Evolutionary conservation across 78 protist species (phyloP), one percentile per base, ranked within the genome.

Genomic region (Polysphondylium violaceum): DNA sequence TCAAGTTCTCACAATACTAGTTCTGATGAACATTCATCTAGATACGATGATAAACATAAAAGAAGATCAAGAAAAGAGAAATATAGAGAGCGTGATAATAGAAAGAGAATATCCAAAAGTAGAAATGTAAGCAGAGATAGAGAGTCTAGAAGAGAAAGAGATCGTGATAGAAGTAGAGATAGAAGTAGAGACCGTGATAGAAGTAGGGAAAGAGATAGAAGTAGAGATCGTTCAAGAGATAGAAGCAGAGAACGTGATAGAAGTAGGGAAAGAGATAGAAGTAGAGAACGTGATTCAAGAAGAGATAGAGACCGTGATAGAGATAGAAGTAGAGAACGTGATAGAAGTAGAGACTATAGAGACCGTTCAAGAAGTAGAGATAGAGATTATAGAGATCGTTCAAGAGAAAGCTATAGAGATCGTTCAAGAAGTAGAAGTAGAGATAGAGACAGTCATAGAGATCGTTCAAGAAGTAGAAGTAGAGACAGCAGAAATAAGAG

Each of bases 101-200:
- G 56, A 29, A 50, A 75, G 31, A 9, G 69, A 36, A n/a, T n/a
- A n/a, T n/a, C n/a, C n/a, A n/a, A n/a, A n/a, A n/a, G n/a, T n/a
- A n/a, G n/a, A n/a, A n/a, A n/a, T n/a, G n/a, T n/a, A n/a, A n/a
- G n/a, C n/a, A 73, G 77, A 41, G 59, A 35, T n/a, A 12, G 76
- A 9, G 51, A 44, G 25, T 76, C 23, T 63, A 40, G 79, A 14
- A 67, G 60, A 41, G 25, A 56, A 16, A 43, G 47, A 76, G 3
- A 21, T 1, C 60, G 85, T 43, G 4, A 60, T 53, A 36, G 47
- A 29, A 11, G 6, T 19, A 27, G 88, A 35, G 88, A 65, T 0
- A 31, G 88, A 43, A 61, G 33, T 31, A 51, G 89, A 55, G 88
- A 78, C 38, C 63, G 88, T 44, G 14, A 36, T n/a, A 41, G 87